Evolutionary conservation across 352 stramenopile genomes (phyloP).

Genomic region (Pythium rhizo-oryzae): DNA sequence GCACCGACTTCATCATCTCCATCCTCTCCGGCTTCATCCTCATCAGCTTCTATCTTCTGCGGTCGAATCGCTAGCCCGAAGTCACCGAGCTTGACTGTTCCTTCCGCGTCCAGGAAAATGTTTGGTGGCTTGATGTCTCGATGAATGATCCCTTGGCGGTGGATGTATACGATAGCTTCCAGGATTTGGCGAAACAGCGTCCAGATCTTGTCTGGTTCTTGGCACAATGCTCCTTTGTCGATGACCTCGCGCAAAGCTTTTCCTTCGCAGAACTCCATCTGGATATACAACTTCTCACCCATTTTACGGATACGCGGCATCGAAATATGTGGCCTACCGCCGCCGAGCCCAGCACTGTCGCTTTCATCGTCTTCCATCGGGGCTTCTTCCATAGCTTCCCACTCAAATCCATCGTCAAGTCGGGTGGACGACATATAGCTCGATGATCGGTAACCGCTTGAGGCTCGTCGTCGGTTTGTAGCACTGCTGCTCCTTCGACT

Average conservation of each 20-base stretch:
- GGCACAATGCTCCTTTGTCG: slow-evolving; percentile 85
- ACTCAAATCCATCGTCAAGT: slow-evolving; percentile 72
- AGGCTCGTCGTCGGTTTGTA: slow-evolving; percentile 46
- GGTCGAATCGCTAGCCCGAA: slow-evolving; percentile 94
- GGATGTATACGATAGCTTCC: slow-evolving; percentile 95
- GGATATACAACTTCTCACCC: slow-evolving; percentile 88
- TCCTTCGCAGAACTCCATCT: slow-evolving; percentile 97
- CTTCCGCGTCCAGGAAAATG: slow-evolving; percentile 94
- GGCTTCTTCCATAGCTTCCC: slow-evolving; percentile 67
- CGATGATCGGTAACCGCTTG: slow-evolving; percentile 36
- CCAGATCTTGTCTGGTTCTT: slow-evolving; percentile 92
- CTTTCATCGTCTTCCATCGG: slow-evolving; percentile 31
- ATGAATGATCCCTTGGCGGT: slow-evolving; percentile 93
- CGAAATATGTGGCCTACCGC: not conserved
- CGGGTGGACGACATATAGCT: slow-evolving; percentile 41
- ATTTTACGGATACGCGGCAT: slow-evolving; percentile 41
- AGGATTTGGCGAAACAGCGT: slow-evolving; percentile 95
- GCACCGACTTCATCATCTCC: slow-evolving; percentile 13
- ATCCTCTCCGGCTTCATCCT: slow-evolving; percentile 41
- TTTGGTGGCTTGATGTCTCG: slow-evolving; percentile 93
- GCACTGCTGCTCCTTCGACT: slow-evolving; percentile 25
- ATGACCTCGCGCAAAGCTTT: slow-evolving; percentile 95
- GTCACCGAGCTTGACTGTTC: slow-evolving; percentile 93
- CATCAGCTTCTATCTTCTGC: slow-evolving; percentile 51
- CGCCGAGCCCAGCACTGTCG: slow-evolving; percentile 3